These are phyloP conservation scores for Cynanchum wilfordii DNA, from an alignment of 257 asterid species.

Conservation along the genomic window DNA sequence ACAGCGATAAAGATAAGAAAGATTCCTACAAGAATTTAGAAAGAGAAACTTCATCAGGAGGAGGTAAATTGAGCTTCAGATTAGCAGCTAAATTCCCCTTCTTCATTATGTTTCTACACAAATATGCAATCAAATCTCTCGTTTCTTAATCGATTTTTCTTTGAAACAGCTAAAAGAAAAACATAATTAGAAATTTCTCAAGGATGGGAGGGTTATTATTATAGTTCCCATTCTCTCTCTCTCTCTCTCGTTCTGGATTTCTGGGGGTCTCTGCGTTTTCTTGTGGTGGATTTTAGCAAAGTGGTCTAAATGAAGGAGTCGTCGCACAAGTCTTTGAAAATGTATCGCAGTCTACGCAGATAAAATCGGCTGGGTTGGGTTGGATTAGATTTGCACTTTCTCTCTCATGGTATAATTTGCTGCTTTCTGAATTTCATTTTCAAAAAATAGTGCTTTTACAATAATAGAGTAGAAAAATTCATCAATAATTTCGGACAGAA, in stretches of 20 bases:
- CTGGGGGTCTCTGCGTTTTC: neutral
- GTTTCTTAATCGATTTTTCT: neutral
- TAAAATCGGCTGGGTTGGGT: neutral
- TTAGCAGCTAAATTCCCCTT: conserved; percentile 73
- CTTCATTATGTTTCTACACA: conserved; percentile 37
- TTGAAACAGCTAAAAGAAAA: neutral
- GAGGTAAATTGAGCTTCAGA: conserved; percentile 87
- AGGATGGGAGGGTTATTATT: neutral
- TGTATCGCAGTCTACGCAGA: conserved; percentile 4
- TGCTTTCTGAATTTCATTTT: too few species aligned
- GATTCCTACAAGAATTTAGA: conserved; percentile 73
- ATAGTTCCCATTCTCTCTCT: neutral
- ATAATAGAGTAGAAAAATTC: too few species aligned
- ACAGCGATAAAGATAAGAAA: neutral
- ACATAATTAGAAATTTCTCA: neutral
- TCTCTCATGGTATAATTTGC: neutral
- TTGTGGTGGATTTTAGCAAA: neutral
- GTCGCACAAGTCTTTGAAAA: conserved; percentile 5
- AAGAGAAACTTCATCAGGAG: conserved; percentile 70
- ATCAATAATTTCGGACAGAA: too few species aligned
- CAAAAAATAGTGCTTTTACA: too few species aligned
- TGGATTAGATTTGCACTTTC: neutral
- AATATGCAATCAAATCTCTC: neutral
- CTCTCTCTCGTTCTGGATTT: neutral
- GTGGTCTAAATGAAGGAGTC: neutral